Evolutionary conservation across 345 rosid species (phyloP), one percentile per base, ranked within the genome.

Genomic region (Citrus reticulata): DNA sequence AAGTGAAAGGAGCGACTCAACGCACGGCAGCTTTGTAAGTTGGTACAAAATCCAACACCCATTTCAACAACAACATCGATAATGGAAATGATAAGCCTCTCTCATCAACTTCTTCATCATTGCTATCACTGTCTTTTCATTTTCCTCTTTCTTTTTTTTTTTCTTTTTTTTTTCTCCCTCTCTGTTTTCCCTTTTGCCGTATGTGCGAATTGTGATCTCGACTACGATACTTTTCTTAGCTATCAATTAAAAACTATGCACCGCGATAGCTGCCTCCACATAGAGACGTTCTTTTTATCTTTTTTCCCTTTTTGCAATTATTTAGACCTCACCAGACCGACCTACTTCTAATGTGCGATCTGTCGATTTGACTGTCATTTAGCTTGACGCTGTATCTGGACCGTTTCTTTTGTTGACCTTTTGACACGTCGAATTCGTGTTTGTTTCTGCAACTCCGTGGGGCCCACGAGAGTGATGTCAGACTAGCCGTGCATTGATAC

Each of bases 1-100:
- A 89, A 86, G 91, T 81, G 88, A 91, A 82, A 86, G 82, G 82
- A 74, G 84, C 87, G 83, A 81, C 75, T 77, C 84, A 83, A 80
- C 85, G 67, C 67, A 78, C 79, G 64, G 73, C 79, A 73, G 73
- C 70, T 77, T 57, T 78, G 59, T 49, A n/a, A 57, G 80, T 72
- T 79, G 82, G 72, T 72, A 75, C 30, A 29, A 55, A 77, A 75
- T 61, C 82, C 70, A 70, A 30, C 3, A 65, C 63, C 88, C 84
- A 84, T 83, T 72, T 85, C 85, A 81, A 80, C 79, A 68, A 35
- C 79, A 66, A 10, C 51, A 30, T 2, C 42, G 57, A 14, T 20
- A 25, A 37, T 70, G 55, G 46, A 27, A 55, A 61, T 25, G 34
- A 25, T 11, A 65, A 49, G 9, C 30, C 29, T 66, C 42, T 76